Evolutionary conservation across 169 alveolate species (phyloP).

Genomic region (Cryptosporidium felis): DNA sequence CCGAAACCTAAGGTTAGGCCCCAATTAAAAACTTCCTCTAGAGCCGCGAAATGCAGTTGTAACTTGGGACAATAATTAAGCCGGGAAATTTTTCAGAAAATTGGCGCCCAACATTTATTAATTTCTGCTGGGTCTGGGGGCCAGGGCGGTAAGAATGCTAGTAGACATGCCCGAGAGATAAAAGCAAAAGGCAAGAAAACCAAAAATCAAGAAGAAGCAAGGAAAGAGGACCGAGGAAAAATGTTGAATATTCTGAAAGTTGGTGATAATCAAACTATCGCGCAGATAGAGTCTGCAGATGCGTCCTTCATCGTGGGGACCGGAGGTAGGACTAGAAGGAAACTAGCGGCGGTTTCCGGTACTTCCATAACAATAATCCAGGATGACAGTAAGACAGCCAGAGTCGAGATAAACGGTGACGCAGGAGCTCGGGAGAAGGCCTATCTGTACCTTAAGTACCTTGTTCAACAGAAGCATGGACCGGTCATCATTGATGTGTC

Average conservation of each 20-base stretch:
- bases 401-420: constrained; percentile 77
- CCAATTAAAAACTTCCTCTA: no score
- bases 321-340: constrained; percentile 65
- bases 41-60: no score
- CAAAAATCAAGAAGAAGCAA: not conserved
- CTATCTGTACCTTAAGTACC: constrained; percentile 73
- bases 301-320: constrained; percentile 70
- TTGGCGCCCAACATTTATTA: no score
- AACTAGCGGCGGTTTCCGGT: constrained; percentile 68
- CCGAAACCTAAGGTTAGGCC: no score
- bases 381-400: constrained; percentile 69
- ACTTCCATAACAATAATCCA: constrained; percentile 62
- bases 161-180: constrained; percentile 72
- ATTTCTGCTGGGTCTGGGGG: no score
- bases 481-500: constrained; percentile 76
- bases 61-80: no score
- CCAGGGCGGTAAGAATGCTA: no score
- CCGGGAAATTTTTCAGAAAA: no score
- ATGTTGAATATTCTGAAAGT: constrained; percentile 66
- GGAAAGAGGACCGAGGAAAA: not conserved
- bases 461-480: constrained; percentile 78
- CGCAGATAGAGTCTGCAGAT: constrained; percentile 70
- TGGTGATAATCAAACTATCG: constrained; percentile 64
- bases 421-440: constrained; percentile 73
- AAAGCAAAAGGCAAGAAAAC: not conserved